Percentiles rank a stretch among this genome's conserved stretches.
Conservation (phyloP, 495 filamentous ascomycete species). For the Elasticomyces elasticus region DNA sequence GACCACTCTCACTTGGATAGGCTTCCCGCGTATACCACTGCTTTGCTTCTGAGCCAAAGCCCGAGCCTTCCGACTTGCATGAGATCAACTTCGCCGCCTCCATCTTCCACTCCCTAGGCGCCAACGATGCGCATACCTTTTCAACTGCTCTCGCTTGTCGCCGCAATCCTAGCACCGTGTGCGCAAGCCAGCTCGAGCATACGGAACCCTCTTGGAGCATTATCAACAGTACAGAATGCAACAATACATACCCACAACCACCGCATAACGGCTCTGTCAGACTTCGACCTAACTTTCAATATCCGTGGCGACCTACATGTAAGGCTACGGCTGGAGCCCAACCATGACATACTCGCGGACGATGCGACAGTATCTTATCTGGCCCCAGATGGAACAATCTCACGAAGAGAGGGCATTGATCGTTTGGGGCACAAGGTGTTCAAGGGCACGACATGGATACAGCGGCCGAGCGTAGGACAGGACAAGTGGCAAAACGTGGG, state of each 20-base stretch:
- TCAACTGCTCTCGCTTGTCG: slow-evolving; percentile 9
- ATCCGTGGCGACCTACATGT: slow-evolving; percentile 50
- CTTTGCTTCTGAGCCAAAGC: too few species aligned
- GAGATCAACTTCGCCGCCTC: not conserved
- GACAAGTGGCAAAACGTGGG: slow-evolving; percentile 63
- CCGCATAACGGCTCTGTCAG: slow-evolving; percentile 63
- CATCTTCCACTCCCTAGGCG: not conserved
- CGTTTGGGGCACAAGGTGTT: slow-evolving; percentile 70
- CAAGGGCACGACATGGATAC: slow-evolving; percentile 67
- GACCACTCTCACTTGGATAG: too few species aligned
- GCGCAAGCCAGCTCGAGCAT: slow-evolving; percentile 57
- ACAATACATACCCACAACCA: slow-evolving; percentile 69
- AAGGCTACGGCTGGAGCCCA: slow-evolving; percentile 77
- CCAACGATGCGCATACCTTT: slow-evolving; percentile 9
- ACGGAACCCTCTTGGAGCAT: slow-evolving; percentile 63
- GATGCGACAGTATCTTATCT: slow-evolving; percentile 67
- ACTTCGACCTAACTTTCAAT: slow-evolving; percentile 74
- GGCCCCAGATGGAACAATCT: slow-evolving; percentile 54
- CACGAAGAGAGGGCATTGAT: slow-evolving; percentile 51
- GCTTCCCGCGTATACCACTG: too few species aligned
- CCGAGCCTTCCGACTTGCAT: not conserved
- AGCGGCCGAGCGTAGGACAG: slow-evolving; percentile 43
- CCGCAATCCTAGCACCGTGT: not conserved
- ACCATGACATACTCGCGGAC: slow-evolving; percentile 75
- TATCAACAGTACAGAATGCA: slow-evolving; percentile 64